These are phyloP conservation scores for Diaporthe ilicicola DNA, from an alignment of 2,329 filamentous ascomycete genomes.

Conservation along the genomic window DNA sequence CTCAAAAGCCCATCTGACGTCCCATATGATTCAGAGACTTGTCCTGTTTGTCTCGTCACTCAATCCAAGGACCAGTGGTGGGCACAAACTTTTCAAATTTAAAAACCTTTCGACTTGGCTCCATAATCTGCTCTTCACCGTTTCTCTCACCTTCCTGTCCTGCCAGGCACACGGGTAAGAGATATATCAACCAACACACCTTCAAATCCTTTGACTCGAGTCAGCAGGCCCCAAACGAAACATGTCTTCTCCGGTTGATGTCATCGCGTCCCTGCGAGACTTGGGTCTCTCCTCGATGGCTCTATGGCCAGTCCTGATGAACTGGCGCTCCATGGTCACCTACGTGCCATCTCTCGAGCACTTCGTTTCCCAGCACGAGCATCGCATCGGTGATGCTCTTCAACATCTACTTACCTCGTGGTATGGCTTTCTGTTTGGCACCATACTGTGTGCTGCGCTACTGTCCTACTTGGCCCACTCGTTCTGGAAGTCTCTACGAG, in stretches of 20 bases:
- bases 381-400: background rate
- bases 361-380: background rate
- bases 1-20: no score
- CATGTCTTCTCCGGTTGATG: background rate
- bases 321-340: slow-evolving; percentile 24
- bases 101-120: no score
- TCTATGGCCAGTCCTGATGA: slow-evolving; percentile 25
- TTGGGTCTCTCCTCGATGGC: slow-evolving; percentile 23
- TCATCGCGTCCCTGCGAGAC: background rate
- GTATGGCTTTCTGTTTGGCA: background rate
- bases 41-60: no score
- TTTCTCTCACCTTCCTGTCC: no score
- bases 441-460: background rate
- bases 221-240: background rate
- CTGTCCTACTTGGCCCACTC: background rate
- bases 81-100: no score
- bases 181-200: no score
- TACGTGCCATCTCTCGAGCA: slow-evolving; percentile 6
- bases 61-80: no score
- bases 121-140: no score
- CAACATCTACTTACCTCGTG: background rate
- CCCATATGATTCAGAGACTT: no score
- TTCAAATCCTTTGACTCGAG: background rate
- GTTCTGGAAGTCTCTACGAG: background rate
- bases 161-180: background rate